These are phyloP conservation scores for Anthracocystis walkeri DNA, from an alignment of 1,284 basidiomycete species.

Conservation along the genomic window DNA sequence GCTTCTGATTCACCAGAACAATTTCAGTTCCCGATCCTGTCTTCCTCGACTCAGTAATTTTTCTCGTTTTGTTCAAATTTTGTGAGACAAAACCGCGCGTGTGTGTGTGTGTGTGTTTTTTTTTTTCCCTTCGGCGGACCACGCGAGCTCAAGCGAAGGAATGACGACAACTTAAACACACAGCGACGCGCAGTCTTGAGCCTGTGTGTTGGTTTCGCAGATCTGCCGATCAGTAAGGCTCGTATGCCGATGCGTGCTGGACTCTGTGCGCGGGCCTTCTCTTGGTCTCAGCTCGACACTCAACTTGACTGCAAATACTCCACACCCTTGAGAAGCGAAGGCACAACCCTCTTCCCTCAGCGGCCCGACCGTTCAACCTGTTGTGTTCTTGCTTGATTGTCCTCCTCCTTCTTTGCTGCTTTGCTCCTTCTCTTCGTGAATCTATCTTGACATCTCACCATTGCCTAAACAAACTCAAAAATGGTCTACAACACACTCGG, in stretches of 20 bases:
- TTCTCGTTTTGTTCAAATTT: background rate
- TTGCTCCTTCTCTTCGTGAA: background rate
- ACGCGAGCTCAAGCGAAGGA: background rate
- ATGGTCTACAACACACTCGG: conserved; percentile 48
- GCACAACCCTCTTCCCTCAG: too few relatives aligned
- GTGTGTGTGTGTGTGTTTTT: background rate
- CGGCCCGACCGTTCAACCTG: background rate
- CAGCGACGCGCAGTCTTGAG: too few relatives aligned
- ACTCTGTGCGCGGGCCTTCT: too few relatives aligned
- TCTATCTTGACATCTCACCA: background rate
- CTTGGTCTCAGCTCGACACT: too few relatives aligned
- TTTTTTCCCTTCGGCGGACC: background rate
- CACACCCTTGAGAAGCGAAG: background rate
- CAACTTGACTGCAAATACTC: too few relatives aligned
- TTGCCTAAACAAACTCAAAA: conserved; percentile 10
- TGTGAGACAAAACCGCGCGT: background rate
- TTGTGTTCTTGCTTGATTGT: background rate
- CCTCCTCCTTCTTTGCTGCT: background rate
- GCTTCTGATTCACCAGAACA: background rate
- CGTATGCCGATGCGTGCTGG: too few relatives aligned
- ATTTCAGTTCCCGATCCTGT: conserved; percentile 10
- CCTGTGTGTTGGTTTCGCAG: too few relatives aligned
- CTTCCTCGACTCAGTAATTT: background rate
- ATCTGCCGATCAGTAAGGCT: too few relatives aligned
- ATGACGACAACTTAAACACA: background rate